Base-by-base conservation (phyloP, 176 grass and related monocot genomes). In the Carex cristatella region DNA sequence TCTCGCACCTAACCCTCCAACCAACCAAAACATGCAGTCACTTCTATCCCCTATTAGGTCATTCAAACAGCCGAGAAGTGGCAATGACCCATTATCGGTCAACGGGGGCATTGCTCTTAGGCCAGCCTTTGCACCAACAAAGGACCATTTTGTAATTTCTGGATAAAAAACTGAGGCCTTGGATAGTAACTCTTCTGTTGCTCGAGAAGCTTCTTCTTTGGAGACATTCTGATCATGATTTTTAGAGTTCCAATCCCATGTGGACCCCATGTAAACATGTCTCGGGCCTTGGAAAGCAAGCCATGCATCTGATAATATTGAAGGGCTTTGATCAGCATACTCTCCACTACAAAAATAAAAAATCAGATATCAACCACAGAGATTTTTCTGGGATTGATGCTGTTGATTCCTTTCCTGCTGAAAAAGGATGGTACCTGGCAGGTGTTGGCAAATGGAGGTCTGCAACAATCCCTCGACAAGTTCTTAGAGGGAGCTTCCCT, bases 231-330 rank as follows among this genome's bases (percentile, higher is more conserved):
- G 84, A 65, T 55, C 78, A 83, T 81, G 85, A 58, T 95, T 92
- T 28, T 80, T 88, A 56, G 91, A 89, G 3, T 92, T 88, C 93
- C 95, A 95, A n/a, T 98, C 89, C 95, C 95, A 98, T 27, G 95
- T 95, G 18, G 95, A 98, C 7, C 95, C 95, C 28, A 98, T 23
- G 32, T 84, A 94, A 58, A 98, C 85, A 16, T 38, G 53, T 33
- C 71, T 18, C 37, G 95, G 88, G 44, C 91, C 91, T 90, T 90
- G 93, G 75, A 98, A 98, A 70, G 91, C 89, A 86, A 98, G 71
- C 93, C 93, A 98, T 85, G 93, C 89, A 85, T 93, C 95, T 79
- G 93, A 94, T 70, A 98, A 85, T 35, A 98, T 94, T 7, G 93
- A 93, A 65, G 95, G 91, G 14, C 91, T 98, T 81, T 86, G 86